These are phyloP conservation scores for Vigna reflexopilosa DNA, from an alignment of 306 rosid species.

Conservation along the genomic window DNA sequence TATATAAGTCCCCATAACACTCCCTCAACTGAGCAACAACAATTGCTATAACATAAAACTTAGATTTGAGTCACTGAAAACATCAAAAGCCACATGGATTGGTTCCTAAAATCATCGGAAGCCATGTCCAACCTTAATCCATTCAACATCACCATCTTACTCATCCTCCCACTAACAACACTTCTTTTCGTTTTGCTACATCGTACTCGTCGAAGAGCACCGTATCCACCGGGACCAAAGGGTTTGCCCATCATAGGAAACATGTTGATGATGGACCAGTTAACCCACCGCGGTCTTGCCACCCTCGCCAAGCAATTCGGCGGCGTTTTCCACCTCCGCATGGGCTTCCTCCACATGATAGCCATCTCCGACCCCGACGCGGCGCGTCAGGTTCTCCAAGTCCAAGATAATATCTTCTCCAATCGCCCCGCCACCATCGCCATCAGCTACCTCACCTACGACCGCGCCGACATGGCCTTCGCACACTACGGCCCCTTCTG, in stretches of 20 bases:
- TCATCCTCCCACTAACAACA: conserved; percentile 45
- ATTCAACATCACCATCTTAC: conserved; percentile 18
- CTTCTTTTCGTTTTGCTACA: conserved; percentile 43
- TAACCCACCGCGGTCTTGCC: conserved; percentile 86
- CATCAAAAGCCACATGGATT: background rate
- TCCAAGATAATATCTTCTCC: conserved; percentile 76
- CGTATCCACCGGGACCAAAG: conserved; percentile 84
- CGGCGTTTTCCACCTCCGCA: conserved; percentile 75
- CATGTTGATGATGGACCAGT: conserved; percentile 78
- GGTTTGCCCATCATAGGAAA: conserved; percentile 82
- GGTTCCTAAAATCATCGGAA: background rate
- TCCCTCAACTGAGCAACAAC: conserved; percentile 48
- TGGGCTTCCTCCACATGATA: conserved; percentile 85
- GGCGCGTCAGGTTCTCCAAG: conserved; percentile 85
- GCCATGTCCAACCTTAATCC: conserved; percentile 45
- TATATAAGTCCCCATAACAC: conserved; percentile 43
- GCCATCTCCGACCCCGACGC: conserved; percentile 60
- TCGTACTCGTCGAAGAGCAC: conserved; percentile 41
- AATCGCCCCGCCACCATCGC: conserved; percentile 88
- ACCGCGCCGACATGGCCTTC: conserved; percentile 94
- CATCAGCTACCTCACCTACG: conserved; percentile 81
- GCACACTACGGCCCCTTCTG: conserved; percentile 95
- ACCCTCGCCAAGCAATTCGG: conserved; percentile 68
- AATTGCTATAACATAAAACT: too few species aligned
- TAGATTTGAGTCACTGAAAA: too few species aligned